Evolutionary conservation across 805 yeast species (phyloP), one percentile per base, ranked within the genome.

Genomic region (Saturnispora ahearnii): DNA sequence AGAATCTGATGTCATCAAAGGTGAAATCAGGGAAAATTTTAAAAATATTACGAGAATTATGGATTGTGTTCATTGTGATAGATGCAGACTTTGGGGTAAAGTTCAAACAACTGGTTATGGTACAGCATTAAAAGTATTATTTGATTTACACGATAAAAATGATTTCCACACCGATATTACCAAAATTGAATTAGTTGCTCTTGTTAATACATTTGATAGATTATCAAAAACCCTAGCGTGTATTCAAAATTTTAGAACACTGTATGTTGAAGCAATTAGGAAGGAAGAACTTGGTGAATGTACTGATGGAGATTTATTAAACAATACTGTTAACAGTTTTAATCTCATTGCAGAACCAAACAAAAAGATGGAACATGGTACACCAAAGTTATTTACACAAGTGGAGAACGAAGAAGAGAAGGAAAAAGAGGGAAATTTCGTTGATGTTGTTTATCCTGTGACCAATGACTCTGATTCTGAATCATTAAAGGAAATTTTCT

Each of bases 41-140:
- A 82, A 81, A 61, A 93, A 93, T 63, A 95, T 93, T 24, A 82
- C 95, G 21, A 83, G 87, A 46, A 80, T 93, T 41, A 93, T 93
- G 97, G 96, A 91, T 65, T 93, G 99, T 70, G 98, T 93, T 38
- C 97, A 96, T 36, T 93, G 99, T 71, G 99, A 93, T 64, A 76
- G 97, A 62, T 93, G 99, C 66, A 78, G 97, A 60, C 73, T 93
- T 67, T 93, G 99, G 99, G 99, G 99, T 9, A 93, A 93, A 66
- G 78, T 93, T 30, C 99, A 93, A 70, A 88, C 96, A 2, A 87
- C 93, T 13, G 99, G 99, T 21, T 93, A 93, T 65, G 99, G 97
- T 18, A 93, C 99, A 8, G 95, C 96, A 1, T 76, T 93, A 61
- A 93, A 93, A 65, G 77, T 91, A 24, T 71, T 93, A 52, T 88